Percentiles rank a stretch among this genome's conserved stretches.
phyloP scores from a whole-genome alignment of 768 basidiomycete genomes.

The Sporobolomyces pararoseus region DNA sequence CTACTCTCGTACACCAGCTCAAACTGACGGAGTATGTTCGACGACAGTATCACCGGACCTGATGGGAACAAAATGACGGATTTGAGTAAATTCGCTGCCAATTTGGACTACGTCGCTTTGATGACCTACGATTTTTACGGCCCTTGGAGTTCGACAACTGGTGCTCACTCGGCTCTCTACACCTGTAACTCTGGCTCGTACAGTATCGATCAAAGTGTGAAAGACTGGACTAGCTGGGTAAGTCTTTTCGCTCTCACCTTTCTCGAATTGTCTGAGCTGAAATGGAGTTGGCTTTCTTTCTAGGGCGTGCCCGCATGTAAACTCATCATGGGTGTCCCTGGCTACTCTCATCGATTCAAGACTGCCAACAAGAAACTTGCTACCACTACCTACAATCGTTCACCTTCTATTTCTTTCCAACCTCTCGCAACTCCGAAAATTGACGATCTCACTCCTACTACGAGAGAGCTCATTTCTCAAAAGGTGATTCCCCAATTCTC shows the following conservation, averaged over 20 bases:
- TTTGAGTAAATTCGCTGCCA: background rate
- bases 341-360: conserved; percentile 29
- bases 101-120: conserved; percentile 27
- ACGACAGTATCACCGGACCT: conserved; percentile 14
- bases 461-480: background rate
- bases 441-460: background rate
- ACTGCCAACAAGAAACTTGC: conserved; percentile 18
- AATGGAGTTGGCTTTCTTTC: too few relatives aligned
- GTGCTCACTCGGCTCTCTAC: conserved; percentile 28
- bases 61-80: conserved; percentile 12
- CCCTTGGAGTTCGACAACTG: conserved; percentile 16
- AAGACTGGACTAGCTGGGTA: conserved; percentile 4
- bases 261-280: too few relatives aligned
- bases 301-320: conserved; percentile 32
- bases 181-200: conserved; percentile 17
- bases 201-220: conserved; percentile 6
- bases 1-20: background rate
- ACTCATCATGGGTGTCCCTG: conserved; percentile 24
- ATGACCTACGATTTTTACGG: conserved; percentile 38
- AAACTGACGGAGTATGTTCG: background rate
- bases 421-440: background rate
- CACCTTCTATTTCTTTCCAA: conserved; percentile 25
- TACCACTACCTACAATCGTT: conserved; percentile 21
- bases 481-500: background rate
- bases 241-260: background rate